Evolutionary conservation across 2,329 filamentous ascomycete genomes (phyloP).

Genomic region (Cladosporium sp.): DNA sequence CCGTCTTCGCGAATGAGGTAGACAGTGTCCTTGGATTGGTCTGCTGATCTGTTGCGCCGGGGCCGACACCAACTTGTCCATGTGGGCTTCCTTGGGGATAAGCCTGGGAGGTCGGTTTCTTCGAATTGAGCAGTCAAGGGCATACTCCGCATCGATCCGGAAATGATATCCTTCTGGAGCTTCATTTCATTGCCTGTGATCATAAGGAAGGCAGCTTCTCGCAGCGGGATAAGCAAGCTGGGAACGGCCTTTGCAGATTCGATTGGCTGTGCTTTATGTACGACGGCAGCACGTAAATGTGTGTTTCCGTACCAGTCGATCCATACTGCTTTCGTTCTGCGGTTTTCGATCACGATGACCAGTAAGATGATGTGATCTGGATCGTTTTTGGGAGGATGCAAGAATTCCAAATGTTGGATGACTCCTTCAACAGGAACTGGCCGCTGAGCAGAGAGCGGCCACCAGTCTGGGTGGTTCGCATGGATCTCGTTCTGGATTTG

Average conservation of each 20-base stretch:
- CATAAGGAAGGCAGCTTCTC: conserved; percentile 36
- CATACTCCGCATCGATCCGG: conserved; percentile 27
- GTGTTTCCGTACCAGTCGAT: conserved; percentile 27
- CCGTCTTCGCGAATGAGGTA: conserved; percentile 89
- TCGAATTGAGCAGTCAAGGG: background rate
- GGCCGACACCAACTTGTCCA: conserved; percentile 86
- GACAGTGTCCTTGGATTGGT: conserved; percentile 64
- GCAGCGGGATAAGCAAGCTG: conserved; percentile 36
- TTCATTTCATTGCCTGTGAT: conserved; percentile 33
- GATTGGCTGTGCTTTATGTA: conserved; percentile 22
- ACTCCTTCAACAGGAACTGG: conserved; percentile 53
- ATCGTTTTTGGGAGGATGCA: conserved; percentile 63
- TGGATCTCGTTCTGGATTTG: conserved; percentile 48
- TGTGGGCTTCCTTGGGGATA: conserved; percentile 21
- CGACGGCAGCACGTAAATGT: conserved; percentile 17
- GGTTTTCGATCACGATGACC: conserved; percentile 46
- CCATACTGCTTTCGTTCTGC: conserved; percentile 35
- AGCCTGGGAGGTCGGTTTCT: conserved; percentile 15
- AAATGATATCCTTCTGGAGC: conserved; percentile 35
- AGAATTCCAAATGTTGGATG: conserved; percentile 83
- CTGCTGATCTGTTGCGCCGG: conserved; percentile 57
- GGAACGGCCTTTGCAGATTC: conserved; percentile 22
- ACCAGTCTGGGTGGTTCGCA: conserved; percentile 39
- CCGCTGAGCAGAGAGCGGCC: conserved; percentile 53
- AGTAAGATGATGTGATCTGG: conserved; percentile 67